Base-by-base conservation (phyloP, 2,329 filamentous ascomycete genomes). In the Dothidotthia symphoricarpi region DNA sequence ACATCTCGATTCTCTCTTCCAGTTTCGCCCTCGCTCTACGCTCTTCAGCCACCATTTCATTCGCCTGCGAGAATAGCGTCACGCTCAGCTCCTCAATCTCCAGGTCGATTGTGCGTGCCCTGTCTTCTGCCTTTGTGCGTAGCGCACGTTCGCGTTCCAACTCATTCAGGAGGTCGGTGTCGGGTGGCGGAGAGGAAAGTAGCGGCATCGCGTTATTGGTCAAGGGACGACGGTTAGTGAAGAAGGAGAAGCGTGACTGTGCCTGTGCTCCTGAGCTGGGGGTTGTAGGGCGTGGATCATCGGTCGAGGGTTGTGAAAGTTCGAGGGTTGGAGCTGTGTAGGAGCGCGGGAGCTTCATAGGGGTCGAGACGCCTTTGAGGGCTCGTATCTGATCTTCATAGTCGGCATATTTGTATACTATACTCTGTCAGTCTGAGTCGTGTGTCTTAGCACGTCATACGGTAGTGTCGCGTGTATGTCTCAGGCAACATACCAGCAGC, bases 31-130 rank as follows among this genome's bases (percentile, higher is more conserved):
- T 72, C 24, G 83, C 84, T 39, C 80, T 76, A 28, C 87, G 73
- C 72, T 93, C 87, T 13, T 77, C 74, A 2, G 87, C 86, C 14
- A 93, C 87, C 87, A 93, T 93, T 68, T 89, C 82, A 63, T 93
- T 93, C 34, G 87, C 87, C 70, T 90, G 83, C 69, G 86, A 82
- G 63, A 93, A 93, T 36, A 93, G 70, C 34, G 77, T 78, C 14
- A 79, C 83, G 57, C 79, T 86, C 48, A 93, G 71, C 68, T 93
- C 87, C 67, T 91, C 87, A 14, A 91, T 77, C 70, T 93, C 87
- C 10, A 72, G 75, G 56, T 79, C 82, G 34, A 86, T 84, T 33
- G 81, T 77, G 47, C 75, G 75, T 14, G 88, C 71, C 45, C 79
- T 77, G 33, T 77, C 76, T 68, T 93, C 87, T 1, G 86, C 86